These are phyloP conservation scores for Sporothrix pseudoabietina DNA, from an alignment of 2,329 filamentous ascomycete genomes.

Conservation along the genomic window DNA sequence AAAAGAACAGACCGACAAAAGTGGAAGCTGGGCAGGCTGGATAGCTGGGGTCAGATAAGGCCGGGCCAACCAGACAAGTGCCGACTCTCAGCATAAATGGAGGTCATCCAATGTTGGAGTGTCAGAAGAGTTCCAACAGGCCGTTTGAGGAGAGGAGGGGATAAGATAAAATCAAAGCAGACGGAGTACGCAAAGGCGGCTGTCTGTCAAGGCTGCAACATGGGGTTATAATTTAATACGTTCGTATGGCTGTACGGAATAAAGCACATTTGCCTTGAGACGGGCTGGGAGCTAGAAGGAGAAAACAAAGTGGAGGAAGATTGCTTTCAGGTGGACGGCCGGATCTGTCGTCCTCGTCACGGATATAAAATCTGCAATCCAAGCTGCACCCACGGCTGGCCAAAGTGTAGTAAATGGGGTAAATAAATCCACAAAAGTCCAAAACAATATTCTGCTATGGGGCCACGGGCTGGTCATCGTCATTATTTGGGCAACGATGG, in stretches of 20 bases:
- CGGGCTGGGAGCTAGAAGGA: background rate
- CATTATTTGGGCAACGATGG: background rate
- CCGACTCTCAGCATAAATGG: conserved; percentile 27
- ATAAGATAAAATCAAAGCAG: background rate
- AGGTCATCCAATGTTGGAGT: conserved; percentile 10
- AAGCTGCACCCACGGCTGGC: background rate
- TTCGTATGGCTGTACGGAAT: conserved; percentile 8
- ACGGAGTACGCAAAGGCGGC: background rate
- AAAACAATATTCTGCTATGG: background rate
- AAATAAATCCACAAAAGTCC: background rate
- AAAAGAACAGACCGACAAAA: background rate
- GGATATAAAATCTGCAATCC: conserved; percentile 1
- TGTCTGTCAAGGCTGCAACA: background rate
- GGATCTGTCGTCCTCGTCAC: background rate
- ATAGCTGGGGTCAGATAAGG: background rate
- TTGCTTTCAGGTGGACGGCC: background rate
- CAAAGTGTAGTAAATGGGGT: background rate
- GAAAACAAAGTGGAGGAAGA: background rate
- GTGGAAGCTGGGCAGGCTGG: background rate
- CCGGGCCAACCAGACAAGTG: conserved; percentile 37
- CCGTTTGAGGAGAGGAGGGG: background rate
- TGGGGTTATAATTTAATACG: background rate
- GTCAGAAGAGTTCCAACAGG: background rate
- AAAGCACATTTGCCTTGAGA: background rate
- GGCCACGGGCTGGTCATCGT: background rate